phyloP scores from a whole-genome alignment of 2,329 filamentous ascomycete species.

The Aspergillus amoenus region DNA sequence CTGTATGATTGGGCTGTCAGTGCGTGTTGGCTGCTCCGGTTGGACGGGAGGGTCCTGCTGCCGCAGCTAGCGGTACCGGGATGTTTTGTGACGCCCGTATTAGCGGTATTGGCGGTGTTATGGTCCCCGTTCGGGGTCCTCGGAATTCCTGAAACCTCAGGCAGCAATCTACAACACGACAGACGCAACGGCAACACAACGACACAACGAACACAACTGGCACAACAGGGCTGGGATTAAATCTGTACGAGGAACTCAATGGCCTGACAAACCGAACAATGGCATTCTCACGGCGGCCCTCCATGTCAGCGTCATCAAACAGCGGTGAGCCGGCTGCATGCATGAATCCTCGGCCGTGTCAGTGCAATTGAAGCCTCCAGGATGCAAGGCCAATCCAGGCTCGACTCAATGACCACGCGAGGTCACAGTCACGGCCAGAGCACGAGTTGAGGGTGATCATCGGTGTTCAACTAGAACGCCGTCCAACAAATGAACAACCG shows the following conservation, averaged over 20 bases:
- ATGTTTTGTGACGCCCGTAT: neutral
- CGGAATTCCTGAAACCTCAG: neutral
- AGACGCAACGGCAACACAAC: too few species aligned
- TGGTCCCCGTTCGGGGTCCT: neutral
- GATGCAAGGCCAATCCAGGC: neutral
- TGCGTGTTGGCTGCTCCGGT: neutral
- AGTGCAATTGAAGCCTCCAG: neutral
- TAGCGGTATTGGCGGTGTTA: neutral
- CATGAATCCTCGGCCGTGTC: neutral
- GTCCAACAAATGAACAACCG: too few species aligned
- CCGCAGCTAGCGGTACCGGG: conserved; percentile 1
- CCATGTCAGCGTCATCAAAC: neutral
- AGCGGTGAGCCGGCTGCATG: neutral
- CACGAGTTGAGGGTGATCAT: too few species aligned
- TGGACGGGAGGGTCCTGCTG: neutral
- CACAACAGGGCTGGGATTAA: neutral
- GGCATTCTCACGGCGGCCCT: neutral
- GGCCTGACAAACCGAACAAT: neutral
- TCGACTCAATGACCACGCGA: neutral
- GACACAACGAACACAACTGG: too few species aligned
- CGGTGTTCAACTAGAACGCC: too few species aligned
- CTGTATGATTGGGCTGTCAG: neutral
- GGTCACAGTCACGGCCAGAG: too few species aligned
- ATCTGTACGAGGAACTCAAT: neutral
- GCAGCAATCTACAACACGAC: neutral